Evolutionary conservation across 2,329 filamentous ascomycete genomes (phyloP).

Genomic region (Claviceps spartinae): DNA sequence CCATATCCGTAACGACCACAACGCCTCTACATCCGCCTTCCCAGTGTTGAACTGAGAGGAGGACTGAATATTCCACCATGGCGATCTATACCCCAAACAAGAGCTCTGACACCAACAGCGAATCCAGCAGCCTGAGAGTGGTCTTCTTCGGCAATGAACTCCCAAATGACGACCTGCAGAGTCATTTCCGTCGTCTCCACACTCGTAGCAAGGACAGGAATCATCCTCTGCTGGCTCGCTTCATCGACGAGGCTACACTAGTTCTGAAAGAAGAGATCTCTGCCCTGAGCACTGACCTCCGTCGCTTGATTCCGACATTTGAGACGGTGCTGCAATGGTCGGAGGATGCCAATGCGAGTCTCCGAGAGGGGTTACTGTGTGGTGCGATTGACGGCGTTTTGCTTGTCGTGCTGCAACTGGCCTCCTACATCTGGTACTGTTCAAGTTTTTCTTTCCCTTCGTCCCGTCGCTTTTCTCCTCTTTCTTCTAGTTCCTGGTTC

Average conservation of each 20-base stretch:
- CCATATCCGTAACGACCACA: neutral
- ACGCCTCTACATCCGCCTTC: neutral
- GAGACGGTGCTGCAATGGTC: constrained; percentile 21
- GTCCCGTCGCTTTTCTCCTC: neutral
- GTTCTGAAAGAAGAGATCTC: neutral
- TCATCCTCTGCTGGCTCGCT: neutral
- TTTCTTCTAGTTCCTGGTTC: neutral
- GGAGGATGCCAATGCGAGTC: constrained; percentile 16
- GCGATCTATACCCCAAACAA: neutral
- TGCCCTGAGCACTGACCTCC: constrained; percentile 7
- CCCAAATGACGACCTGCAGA: constrained; percentile 1
- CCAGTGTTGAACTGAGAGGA: neutral
- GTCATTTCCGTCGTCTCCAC: neutral
- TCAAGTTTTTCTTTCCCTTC: neutral
- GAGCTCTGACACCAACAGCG: neutral
- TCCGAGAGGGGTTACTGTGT: constrained; percentile 26
- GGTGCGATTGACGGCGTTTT: constrained; percentile 32
- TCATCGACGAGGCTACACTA: constrained; percentile 1
- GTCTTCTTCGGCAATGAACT: constrained; percentile 3
- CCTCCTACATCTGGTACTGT: constrained; percentile 28
- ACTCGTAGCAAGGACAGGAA: neutral
- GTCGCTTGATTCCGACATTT: constrained; percentile 21
- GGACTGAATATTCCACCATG: neutral
- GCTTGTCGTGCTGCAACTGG: constrained; percentile 26
- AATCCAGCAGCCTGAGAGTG: neutral